These are phyloP conservation scores for Clausena lansium DNA, from an alignment of 345 rosid species.

Conservation along the genomic window DNA sequence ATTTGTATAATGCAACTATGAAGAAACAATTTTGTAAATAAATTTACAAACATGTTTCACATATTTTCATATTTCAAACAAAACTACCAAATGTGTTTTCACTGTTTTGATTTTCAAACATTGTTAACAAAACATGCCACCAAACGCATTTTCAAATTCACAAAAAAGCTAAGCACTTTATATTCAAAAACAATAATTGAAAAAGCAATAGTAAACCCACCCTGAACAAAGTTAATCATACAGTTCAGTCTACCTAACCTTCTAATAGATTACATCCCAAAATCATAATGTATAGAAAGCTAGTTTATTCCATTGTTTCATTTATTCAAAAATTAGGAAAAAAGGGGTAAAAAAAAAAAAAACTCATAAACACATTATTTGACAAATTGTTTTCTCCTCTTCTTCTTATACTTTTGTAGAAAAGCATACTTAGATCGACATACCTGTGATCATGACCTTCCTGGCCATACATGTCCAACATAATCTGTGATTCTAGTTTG, in stretches of 20 bases:
- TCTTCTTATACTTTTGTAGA: neutral
- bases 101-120: too few species aligned
- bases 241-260: neutral
- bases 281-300: neutral
- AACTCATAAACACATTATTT: neutral
- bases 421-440: slow-evolving; percentile 19
- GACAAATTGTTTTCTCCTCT: neutral
- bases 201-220: neutral
- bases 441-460: slow-evolving; percentile 78
- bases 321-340: neutral
- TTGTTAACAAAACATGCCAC: too few species aligned
- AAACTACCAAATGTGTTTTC: too few species aligned
- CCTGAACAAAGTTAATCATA: neutral
- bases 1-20: too few species aligned
- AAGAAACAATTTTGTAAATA: too few species aligned
- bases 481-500: slow-evolving; percentile 60
- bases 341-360: too few species aligned
- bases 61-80: too few species aligned
- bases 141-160: too few species aligned
- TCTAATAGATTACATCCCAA: neutral
- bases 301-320: neutral
- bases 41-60: too few species aligned
- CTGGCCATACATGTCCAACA: slow-evolving; percentile 69
- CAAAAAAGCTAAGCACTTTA: too few species aligned
- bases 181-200: too few species aligned